Evolutionary conservation across 805 yeast species (phyloP), one percentile per base, ranked within the genome.

Genomic region (Candida namnaoensis): DNA sequence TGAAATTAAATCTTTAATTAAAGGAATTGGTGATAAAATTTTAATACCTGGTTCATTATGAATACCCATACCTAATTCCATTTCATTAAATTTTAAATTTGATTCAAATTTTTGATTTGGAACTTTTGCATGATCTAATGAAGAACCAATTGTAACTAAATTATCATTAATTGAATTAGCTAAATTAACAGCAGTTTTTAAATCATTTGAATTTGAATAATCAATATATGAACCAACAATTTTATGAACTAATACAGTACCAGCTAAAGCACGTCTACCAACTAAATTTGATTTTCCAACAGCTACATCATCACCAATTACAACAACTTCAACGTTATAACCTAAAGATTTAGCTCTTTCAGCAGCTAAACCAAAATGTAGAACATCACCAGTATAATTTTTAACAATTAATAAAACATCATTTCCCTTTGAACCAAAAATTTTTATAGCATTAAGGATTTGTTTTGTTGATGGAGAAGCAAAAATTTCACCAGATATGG

Each of bases 381-480:
- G 65, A 14, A 91, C 81, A 63, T 90, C 98, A 30, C 98, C 98
- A 5, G 97, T 90, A 63, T 90, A 90, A 63, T 91, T 90, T 64
- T 90, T 90, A 36, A 87, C 95, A 38, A 90, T 75, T 34, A 90
- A 65, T 41, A 90, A 62, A 6, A 87, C 80, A 27, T 96, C 32
- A 15, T 53, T 52, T 13, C 57, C 32, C 32, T 52, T 50, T 33
- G 55, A 51, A 38, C 51, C 54, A 3, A 68, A 57, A 7, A 74
- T 51, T 44, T 66, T 63, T 36, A 76, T 66, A 11, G 88, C 81
- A 48, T 77, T 76, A 41, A 88, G 62, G 50, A 90, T 85, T 62
- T 90, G 98, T 53, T 80, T 84, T 1, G 96, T 87, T n/a, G 88
- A 77, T 4, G 98, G 98, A 12, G 96, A 87, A 0, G 97, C 96